Evolutionary conservation across 208 protist genomes (phyloP).

Genomic region (Novymonas esmeraldas): DNA sequence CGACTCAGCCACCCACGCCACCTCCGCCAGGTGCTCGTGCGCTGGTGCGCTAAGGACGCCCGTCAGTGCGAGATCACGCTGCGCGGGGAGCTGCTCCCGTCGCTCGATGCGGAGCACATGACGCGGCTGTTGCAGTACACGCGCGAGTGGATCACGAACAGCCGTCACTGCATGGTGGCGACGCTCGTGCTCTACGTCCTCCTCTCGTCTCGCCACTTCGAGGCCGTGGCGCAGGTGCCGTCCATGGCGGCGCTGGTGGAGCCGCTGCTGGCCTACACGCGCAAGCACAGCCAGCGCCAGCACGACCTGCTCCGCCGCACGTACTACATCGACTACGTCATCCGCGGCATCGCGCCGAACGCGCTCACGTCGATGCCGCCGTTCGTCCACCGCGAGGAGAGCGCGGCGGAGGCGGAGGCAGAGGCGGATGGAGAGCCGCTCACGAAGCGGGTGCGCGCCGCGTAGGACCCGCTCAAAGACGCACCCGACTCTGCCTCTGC

Average conservation of each 20-base stretch:
- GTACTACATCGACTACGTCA: conserved; percentile 93
- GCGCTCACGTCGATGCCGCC: conserved; percentile 71
- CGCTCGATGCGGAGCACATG: conserved; percentile 63
- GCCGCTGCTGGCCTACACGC: conserved; percentile 86
- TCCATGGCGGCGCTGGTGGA: conserved; percentile 68
- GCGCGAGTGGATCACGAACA: conserved; percentile 92
- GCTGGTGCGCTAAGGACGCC: conserved; percentile 68
- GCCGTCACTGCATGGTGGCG: conserved; percentile 77
- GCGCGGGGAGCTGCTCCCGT: conserved; percentile 54
- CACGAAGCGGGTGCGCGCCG: conserved; percentile 32
- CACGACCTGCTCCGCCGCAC: conserved; percentile 79
- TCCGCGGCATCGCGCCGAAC: conserved; percentile 52
- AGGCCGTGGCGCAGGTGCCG: conserved; percentile 59
- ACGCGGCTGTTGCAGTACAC: conserved; percentile 87
- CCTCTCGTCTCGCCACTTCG: conserved; percentile 65
- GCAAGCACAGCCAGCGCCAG: conserved; percentile 85
- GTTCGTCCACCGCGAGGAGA: conserved; percentile 34
- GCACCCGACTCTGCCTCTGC: no score
- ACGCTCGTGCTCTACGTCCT: conserved; percentile 74
- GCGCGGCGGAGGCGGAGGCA: background rate
- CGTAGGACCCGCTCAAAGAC: conserved; percentile 4
- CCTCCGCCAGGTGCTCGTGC: conserved; percentile 79
- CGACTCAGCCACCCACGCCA: conserved; percentile 88
- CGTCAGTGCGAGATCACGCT: conserved; percentile 67
- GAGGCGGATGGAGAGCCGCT: conserved; percentile 10